Base-by-base conservation (phyloP, 495 filamentous ascomycete genomes). In the Jackrogersella multiformis region DNA sequence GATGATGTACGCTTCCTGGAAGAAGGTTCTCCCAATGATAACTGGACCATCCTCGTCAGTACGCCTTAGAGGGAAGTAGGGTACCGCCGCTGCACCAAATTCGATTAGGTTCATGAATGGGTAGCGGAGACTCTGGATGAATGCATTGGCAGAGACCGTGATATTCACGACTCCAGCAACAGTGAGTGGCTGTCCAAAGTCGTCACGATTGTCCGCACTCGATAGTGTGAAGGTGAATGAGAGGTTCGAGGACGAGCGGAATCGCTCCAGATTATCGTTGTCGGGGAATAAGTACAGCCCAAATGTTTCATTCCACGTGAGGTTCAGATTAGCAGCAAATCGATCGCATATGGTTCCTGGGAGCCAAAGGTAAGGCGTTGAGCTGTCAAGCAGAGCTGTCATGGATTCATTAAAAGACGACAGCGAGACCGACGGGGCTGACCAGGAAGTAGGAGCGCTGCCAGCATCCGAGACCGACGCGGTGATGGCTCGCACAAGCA, bases 1-100 rank as follows among this genome's bases (percentile, higher is more conserved):
- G 15, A 86, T 84, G 9, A 92, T 68, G 62, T 92, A 92, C 13
- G 86, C 83, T 74, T 91, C 89, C 76, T 92, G 89, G 58, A 92
- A 79, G 66, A 92, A 92, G 2, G 79, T 74, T 24, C 89, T 84
- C n/a, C 89, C 89, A 62, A 92, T 81, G n/a, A 86, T 86, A 64
- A 83, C 81, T 58, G 87, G 80, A n/a, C 81, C 84, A 18, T 76
- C 73, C 69, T 85, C 81, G 21, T 77, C 73, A 21, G 82, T 78
- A 42, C 77, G 73, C 49, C 77, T 79, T 18, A 91, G 76, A 18
- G 89, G 87, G 63, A 93, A 90, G 73, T 91, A 91, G 15, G 82
- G 79, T 15, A 83, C 64, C 51, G 78, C 74, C 6, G 78, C 67
- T 54, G 79, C 73, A 7, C 76, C 78, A 61, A 75, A 84, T 32